Base-by-base conservation (phyloP, 1,139 yeast species). In the Lodderomyces theae region DNA sequence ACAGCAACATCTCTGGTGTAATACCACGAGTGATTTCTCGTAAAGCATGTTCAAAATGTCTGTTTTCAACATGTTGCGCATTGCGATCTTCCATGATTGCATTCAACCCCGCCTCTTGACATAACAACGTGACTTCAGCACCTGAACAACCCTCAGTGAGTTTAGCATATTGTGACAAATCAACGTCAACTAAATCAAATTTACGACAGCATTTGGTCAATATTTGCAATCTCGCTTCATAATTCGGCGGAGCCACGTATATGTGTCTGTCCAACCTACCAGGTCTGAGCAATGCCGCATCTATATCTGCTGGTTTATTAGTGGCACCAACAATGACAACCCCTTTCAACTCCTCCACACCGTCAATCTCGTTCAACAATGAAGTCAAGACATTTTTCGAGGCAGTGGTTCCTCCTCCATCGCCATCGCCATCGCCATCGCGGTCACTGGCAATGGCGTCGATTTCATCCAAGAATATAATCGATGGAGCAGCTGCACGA, bases 121-220 rank as follows among this genome's bases (percentile, higher is more conserved):
- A 87, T 19, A 90, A 62, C 31, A 89, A 73, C 0, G 90, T 95
- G 25, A 92, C 89, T 60, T 92, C 98, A 0, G 98, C 97, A 34
- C 98, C 98, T 0, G 97, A 88, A 54, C 95, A 89, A 0, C 97
- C 97, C 0, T 85, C 92, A 0, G 96, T 86, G n/a, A 86, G 64
- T n/a, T 58, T 59, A 4, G 68, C 64, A n/a, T 83, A 65, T 21
- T 70, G 45, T 2, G 62, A 66, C 2, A 77, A 75, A 30, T 68
- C 72, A 2, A 61, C 69, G 3, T 68, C 65, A 4, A 58, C 64
- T 65, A 88, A 74, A 40, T 66, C 60, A 52, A 77, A 77, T 39
- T 79, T 79, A 34, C 63, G 59, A 31, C 89, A 80, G 46, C 82
- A 79, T 47, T 88, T 88, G 39, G 66, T 64, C 45, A 92, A 63